Base-by-base conservation (phyloP, 441 rosid species). In the Pelargonium fulgidum region DNA sequence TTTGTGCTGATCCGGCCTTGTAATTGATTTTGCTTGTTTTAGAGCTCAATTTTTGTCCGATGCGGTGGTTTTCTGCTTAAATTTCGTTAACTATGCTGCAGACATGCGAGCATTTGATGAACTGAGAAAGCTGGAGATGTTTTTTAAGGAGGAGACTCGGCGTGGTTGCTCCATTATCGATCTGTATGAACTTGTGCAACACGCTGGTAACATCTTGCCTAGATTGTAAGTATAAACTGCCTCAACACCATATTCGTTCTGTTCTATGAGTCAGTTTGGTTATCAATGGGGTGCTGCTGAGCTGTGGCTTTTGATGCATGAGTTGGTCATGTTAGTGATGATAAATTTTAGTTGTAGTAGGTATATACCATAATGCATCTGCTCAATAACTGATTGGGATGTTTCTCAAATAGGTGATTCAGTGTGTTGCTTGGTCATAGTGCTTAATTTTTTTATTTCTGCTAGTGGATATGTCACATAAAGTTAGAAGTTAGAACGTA, bases 41-140 rank as follows among this genome's bases (percentile, higher is more conserved):
- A 12, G 14, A 0, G 42, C 12, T 73, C 26, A 11, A 7, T 68
- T 59, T 19, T 64, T 14, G 10, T 14, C 54, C 16, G 20, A 20
- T 33, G 20, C 50, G 52, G 11, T n/a, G 3, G 8, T 71, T 45
- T 67, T 19, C 56, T 69, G 69, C 20, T 72, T 5, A 52, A 26
- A 29, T 52, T 66, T 70, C 64, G 22, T 68, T 64, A 58, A 20
- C 63, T 42, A 56, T 76, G 68, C 12, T 20, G 13, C 70, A 94
- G 99, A 94, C 82, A 92, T 90, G 98, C 80, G 99, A 78, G 96
- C 97, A 64, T 94, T 94, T 81, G 98, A 94, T 82, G 99, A 94
- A 78, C 71, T 94, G 82, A 86, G 96, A 87, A 91, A 89, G 76
- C 85, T 94, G 79, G 99, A 92, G 83, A 77, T 90, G 72, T 94